Conservation (phyloP, 257 asterid genomes). For the Primulina huaijiensis region DNA sequence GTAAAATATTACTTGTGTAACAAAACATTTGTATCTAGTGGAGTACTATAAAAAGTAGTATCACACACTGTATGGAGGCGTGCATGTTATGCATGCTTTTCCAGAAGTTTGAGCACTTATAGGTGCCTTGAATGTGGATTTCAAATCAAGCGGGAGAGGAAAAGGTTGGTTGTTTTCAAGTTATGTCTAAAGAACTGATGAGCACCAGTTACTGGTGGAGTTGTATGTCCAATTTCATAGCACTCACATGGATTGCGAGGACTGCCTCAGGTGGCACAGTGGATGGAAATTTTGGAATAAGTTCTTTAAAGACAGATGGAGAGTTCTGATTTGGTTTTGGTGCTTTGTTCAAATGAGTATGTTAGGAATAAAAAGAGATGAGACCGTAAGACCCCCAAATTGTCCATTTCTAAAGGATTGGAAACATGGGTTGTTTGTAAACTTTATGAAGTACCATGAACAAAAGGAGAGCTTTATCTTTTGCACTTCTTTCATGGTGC, state of each 20-base stretch:
- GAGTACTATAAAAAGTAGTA: not conserved
- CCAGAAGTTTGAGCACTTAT: not conserved
- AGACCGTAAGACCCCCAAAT: not conserved
- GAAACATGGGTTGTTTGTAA: constrained; percentile 1
- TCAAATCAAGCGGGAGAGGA: not conserved
- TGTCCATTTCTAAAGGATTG: not conserved
- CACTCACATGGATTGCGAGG: not conserved
- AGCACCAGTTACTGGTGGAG: not conserved
- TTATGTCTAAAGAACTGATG: not conserved
- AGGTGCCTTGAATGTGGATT: not conserved
- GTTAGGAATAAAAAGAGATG: not conserved
- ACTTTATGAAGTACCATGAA: constrained; percentile 11
- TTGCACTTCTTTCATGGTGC: constrained; percentile 6
- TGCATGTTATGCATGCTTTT: not conserved
- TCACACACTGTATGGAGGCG: no score
- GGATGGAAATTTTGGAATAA: not conserved
- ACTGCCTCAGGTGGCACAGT: not conserved
- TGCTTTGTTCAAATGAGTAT: not conserved
- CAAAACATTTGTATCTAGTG: not conserved
- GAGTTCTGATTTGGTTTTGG: not conserved
- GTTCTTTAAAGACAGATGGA: not conserved
- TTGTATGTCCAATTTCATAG: not conserved
- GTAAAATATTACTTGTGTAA: not conserved
- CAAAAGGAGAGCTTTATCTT: not conserved
- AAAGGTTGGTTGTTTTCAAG: not conserved